Evolutionary conservation across 345 rosid genomes (phyloP), one percentile per base, ranked within the genome.

Genomic region (Syzygium aqueum): DNA sequence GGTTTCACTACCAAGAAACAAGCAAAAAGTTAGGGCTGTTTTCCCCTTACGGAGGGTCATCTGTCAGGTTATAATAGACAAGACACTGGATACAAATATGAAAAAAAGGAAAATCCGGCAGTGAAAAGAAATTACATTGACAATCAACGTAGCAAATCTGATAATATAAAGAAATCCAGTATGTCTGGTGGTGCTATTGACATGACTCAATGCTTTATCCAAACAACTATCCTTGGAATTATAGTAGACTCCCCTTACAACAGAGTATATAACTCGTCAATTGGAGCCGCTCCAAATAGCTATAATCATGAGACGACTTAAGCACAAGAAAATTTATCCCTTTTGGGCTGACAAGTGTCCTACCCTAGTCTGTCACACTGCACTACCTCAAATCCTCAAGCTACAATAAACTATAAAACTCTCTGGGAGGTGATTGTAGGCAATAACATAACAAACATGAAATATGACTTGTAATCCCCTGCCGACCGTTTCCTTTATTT

Each of bases 281-380:
- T 49, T 49, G 1, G 11, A 49, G 51, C 51, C 51, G 25, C 65
- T 59, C 28, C 11, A 59, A 25, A 2, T 25, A 59, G 65, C 65
- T 27, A 3, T 2, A 59, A 11, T 25, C 30, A 5, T 2, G 30
- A 59, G 65, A 27, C 0, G 11, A 5, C 6, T 59, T 0, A 59
- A 59, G 3, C 27, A 0, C 65, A 5, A 59, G 16, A 59, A 5
- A 59, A 59, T 59, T 27, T 0, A 27, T 11, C 30, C 6, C 65
- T 59, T 59, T 59, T 59, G 65, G 7, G 15, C 28, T 5, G 28
- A 1, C 2, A 59, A 59, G 65, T 1, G 53, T 25, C 65, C 30
- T 27, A 6, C 5, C 15, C 65, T 30, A 59, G 16, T 59, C 30
- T 27, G 27, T 25, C 65, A 11, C 30, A 5, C 65, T 59, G 11